A percentile compares a stretch with the other conserved stretches of the same genome.
Conservation (phyloP, 2,329 filamentous ascomycete genomes). For the Lachnellula cervina region DNA sequence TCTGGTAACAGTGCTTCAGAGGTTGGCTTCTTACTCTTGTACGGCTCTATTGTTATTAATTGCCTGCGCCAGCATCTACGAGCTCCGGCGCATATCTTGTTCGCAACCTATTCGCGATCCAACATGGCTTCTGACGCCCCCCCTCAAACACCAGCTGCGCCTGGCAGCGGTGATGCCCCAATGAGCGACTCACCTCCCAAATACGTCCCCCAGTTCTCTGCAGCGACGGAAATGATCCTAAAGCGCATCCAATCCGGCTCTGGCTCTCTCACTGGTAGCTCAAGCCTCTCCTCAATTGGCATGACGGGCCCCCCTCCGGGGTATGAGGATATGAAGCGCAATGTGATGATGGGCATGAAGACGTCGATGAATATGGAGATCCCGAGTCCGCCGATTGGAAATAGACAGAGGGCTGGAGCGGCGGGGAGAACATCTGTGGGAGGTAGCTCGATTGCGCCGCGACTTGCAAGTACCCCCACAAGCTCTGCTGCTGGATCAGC, state of each 20-base stretch:
- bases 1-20: constrained; percentile 4
- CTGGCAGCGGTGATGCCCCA: constrained; percentile 14
- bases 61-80: not conserved
- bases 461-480: constrained; percentile 22
- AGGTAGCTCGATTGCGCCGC: constrained; percentile 12
- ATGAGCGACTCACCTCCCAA: constrained; percentile 26
- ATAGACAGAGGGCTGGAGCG: constrained; percentile 3
- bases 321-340: constrained; percentile 33
- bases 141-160: constrained; percentile 17
- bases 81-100: constrained; percentile 24
- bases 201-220: constrained; percentile 33
- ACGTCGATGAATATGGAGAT: constrained; percentile 33
- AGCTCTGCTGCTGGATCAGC: constrained; percentile 16
- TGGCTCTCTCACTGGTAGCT: constrained; percentile 8
- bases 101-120: constrained; percentile 1
- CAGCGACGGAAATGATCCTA: constrained; percentile 34
- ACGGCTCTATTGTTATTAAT: constrained; percentile 1
- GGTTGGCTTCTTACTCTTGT: not conserved
- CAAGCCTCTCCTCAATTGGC: constrained; percentile 24
- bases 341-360: constrained; percentile 32
- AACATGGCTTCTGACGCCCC: constrained; percentile 25
- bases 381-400: constrained; percentile 22
- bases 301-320: constrained; percentile 28
- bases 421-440: constrained; percentile 13
- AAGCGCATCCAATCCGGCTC: constrained; percentile 31